Conservation (phyloP, 768 basidiomycete species). For the Lentinula edodes region DNA sequence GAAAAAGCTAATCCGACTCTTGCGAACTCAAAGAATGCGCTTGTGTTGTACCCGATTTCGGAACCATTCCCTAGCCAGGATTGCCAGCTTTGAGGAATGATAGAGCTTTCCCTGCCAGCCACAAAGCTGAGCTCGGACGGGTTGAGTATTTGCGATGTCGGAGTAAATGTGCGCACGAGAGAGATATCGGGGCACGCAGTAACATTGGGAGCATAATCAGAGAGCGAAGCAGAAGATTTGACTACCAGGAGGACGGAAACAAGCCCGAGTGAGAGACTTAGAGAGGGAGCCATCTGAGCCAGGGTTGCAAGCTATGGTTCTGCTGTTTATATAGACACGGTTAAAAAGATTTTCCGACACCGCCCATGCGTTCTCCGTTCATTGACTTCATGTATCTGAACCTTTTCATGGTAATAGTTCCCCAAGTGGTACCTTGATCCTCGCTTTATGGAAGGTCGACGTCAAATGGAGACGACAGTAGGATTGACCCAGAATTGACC, state of each 20-base stretch:
- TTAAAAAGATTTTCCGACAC: neutral
- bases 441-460: no score
- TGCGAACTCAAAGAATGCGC: slow-evolving; percentile 36
- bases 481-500: no score
- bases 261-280: neutral
- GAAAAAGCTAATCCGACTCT: slow-evolving; percentile 60
- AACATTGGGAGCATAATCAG: slow-evolving; percentile 46
- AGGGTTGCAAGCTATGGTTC: neutral
- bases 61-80: slow-evolving; percentile 55
- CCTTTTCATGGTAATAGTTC: no score
- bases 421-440: no score
- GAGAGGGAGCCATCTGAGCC: neutral
- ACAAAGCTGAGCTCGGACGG: slow-evolving; percentile 46
- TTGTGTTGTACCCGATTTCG: slow-evolving; percentile 44
- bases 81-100: slow-evolving; percentile 44
- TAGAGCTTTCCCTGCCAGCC: slow-evolving; percentile 28
- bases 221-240: slow-evolving; percentile 13
- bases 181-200: slow-evolving; percentile 47
- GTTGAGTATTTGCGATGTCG: slow-evolving; percentile 46
- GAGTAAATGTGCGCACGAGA: slow-evolving; percentile 47
- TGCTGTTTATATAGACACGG: neutral
- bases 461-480: no score
- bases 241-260: neutral
- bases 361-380: neutral
- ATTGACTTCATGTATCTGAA: no score